These are phyloP conservation scores for Neostapfia colusana DNA, from an alignment of 176 grass and related monocot species.

Conservation along the genomic window DNA sequence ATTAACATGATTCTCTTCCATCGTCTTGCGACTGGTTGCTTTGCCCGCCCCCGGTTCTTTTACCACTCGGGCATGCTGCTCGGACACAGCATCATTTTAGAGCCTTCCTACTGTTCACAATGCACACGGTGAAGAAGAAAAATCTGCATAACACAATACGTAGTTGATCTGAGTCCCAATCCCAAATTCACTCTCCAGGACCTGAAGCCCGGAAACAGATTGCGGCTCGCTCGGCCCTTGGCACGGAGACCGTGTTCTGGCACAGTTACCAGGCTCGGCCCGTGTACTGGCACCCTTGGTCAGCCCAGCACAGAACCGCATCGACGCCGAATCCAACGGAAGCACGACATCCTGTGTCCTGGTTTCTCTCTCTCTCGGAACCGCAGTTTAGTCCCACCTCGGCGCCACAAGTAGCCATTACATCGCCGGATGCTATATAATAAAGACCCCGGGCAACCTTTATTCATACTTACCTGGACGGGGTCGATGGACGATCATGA, in stretches of 20 bases:
- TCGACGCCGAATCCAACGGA: background rate
- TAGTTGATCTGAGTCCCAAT: too few species aligned
- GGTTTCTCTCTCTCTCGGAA: too few species aligned
- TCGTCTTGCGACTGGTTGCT: background rate
- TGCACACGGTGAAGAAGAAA: slow-evolving; percentile 40
- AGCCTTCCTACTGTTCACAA: slow-evolving; percentile 57
- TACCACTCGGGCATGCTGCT: slow-evolving; percentile 52
- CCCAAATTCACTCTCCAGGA: slow-evolving; percentile 37
- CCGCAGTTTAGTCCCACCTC: background rate
- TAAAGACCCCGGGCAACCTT: background rate
- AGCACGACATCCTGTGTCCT: background rate
- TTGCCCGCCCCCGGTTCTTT: background rate
- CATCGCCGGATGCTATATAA: background rate
- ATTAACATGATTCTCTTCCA: background rate
- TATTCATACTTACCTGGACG: background rate
- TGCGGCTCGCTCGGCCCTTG: slow-evolving; percentile 30
- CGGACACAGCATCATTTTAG: slow-evolving; percentile 48
- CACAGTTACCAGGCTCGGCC: background rate
- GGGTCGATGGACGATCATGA: background rate
- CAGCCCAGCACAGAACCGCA: background rate
- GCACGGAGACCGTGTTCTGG: too few species aligned
- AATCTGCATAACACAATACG: background rate
- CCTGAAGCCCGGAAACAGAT: slow-evolving; percentile 35
- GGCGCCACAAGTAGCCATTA: background rate
- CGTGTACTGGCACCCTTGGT: background rate